Evolutionary conservation across 2,329 filamentous ascomycete species (phyloP).

Genomic region (Penicillium sp.): DNA sequence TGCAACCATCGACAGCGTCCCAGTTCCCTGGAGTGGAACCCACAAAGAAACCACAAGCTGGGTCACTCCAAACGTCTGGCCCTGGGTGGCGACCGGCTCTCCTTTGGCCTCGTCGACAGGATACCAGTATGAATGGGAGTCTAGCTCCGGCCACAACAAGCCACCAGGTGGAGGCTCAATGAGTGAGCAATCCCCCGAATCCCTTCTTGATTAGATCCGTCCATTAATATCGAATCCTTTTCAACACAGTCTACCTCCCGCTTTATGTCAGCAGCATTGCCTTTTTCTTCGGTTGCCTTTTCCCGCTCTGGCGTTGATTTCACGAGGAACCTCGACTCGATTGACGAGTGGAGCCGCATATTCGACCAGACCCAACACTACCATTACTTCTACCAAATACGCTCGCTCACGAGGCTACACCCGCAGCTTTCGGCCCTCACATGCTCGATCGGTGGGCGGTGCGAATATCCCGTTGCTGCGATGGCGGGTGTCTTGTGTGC

Average conservation of each 20-base stretch:
- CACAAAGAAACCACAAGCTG: constrained; percentile 39
- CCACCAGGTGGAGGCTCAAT: constrained; percentile 60
- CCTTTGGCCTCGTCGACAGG: constrained; percentile 40
- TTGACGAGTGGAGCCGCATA: background rate
- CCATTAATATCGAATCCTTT: constrained; percentile 22
- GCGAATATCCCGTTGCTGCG: constrained; percentile 13
- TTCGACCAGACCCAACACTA: background rate
- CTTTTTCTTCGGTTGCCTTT: constrained; percentile 38
- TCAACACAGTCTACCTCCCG: constrained; percentile 43
- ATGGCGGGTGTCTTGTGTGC: constrained; percentile 17
- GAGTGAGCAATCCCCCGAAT: constrained; percentile 47
- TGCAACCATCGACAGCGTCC: constrained; percentile 53
- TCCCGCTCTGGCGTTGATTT: constrained; percentile 41
- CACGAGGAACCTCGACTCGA: constrained; percentile 4
- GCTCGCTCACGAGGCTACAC: constrained; percentile 1
- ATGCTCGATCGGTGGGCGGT: constrained; percentile 16
- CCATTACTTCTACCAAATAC: constrained; percentile 1
- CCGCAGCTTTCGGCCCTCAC: constrained; percentile 4
- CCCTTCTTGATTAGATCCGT: constrained; percentile 12
- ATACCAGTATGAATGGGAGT: constrained; percentile 73
- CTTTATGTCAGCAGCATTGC: constrained; percentile 46
- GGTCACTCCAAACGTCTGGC: constrained; percentile 55
- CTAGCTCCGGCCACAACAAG: constrained; percentile 67
- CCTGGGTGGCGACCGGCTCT: constrained; percentile 55
- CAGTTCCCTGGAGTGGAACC: constrained; percentile 56